Percentiles rank a stretch among this genome's conserved stretches.
These are phyloP conservation scores for Phialophora chinensis DNA, from an alignment of 2,329 filamentous ascomycete genomes.

Conservation along the genomic window DNA sequence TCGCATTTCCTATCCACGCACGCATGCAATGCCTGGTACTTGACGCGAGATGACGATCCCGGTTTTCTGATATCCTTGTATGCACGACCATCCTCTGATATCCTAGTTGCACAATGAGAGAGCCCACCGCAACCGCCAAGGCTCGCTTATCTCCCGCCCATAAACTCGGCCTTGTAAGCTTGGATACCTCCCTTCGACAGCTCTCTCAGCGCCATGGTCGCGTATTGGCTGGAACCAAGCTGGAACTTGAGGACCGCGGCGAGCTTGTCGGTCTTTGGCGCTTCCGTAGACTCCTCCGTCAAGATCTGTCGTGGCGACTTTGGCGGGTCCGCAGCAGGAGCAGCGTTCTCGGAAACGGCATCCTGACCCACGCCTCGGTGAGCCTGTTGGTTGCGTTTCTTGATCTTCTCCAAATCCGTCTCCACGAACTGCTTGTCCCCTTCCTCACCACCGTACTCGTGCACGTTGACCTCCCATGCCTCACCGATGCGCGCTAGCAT, in stretches of 20 bases:
- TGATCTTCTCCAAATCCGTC: conserved; percentile 79
- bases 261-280: conserved; percentile 30
- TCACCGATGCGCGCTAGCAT: conserved; percentile 73
- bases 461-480: conserved; percentile 70
- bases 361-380: conserved; percentile 37
- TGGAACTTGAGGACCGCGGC: conserved; percentile 68
- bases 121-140: not conserved
- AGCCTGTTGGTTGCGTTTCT: conserved; percentile 44
- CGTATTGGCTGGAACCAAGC: conserved; percentile 79
- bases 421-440: conserved; percentile 80
- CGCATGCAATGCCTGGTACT: too few species aligned
- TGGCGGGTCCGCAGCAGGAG: not conserved
- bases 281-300: not conserved
- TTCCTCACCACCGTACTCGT: conserved; percentile 64
- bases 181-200: conserved; percentile 72
- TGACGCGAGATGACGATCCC: too few species aligned
- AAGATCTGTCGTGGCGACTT: not conserved
- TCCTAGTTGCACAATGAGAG: not conserved
- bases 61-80: too few species aligned
- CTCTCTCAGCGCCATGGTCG: conserved; percentile 81
- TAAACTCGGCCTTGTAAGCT: conserved; percentile 68
- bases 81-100: too few species aligned
- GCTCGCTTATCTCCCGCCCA: conserved; percentile 49
- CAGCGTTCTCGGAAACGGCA: conserved; percentile 20
- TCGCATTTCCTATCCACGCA: too few species aligned